phyloP scores from a whole-genome alignment of 768 basidiomycete species.

The Dioszegia aurantiaca region DNA sequence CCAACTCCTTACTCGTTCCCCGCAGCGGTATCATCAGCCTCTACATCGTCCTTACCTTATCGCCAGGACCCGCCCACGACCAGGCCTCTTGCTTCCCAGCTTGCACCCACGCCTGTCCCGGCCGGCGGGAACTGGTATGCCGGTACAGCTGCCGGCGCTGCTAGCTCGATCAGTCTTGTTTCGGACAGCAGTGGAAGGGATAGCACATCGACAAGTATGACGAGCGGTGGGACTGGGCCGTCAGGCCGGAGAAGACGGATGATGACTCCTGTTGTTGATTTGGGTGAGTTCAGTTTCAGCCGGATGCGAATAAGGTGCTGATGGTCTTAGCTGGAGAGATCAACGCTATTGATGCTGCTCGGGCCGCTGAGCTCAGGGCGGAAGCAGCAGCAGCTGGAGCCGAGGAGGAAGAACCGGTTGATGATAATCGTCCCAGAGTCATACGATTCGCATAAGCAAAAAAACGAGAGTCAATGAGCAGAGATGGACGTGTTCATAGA shows the following conservation, averaged over 20 bases:
- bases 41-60: too few relatives aligned
- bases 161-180: not conserved
- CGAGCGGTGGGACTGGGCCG: conserved; percentile 11
- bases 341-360: conserved; percentile 11
- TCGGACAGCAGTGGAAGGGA: not conserved
- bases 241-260: conserved; percentile 13
- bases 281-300: conserved; percentile 26
- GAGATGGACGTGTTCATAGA: not conserved
- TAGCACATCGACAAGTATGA: not conserved
- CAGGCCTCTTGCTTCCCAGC: too few relatives aligned
- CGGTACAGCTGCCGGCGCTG: too few relatives aligned
- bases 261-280: conserved; percentile 23
- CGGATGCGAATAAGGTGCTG: not conserved
- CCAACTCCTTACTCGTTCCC: too few relatives aligned
- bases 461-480: not conserved
- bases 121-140: too few relatives aligned
- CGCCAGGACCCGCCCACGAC: too few relatives aligned
- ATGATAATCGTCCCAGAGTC: conserved; percentile 23
- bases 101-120: too few relatives aligned
- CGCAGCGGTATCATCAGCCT: too few relatives aligned
- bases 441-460: conserved; percentile 29
- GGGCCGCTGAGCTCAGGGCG: conserved; percentile 7
- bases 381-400: conserved; percentile 15
- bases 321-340: conserved; percentile 8
- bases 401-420: conserved; percentile 13